phyloP scores from a whole-genome alignment of 345 rosid species.

The Citrus reticulata region DNA sequence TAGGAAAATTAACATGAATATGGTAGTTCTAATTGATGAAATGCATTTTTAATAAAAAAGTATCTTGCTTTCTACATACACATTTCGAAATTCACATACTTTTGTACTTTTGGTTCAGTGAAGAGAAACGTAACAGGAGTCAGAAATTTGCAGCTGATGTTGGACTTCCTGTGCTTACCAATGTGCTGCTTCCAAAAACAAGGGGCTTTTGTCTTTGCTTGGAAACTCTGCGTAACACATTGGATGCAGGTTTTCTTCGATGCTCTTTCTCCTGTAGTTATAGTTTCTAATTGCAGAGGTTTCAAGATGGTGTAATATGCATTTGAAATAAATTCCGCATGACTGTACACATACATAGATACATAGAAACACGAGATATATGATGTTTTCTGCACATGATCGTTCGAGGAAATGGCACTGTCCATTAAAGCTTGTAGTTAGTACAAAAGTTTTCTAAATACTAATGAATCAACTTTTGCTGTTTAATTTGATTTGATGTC shows the following conservation, averaged over 20 bases:
- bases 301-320: background rate
- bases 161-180: conserved; percentile 67
- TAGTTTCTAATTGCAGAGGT: background rate
- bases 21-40: background rate
- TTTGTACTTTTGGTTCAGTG: conserved; percentile 41
- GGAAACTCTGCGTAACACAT: conserved; percentile 51
- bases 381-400: background rate
- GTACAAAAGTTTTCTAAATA: background rate
- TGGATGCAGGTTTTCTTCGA: conserved; percentile 64
- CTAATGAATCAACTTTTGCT: background rate
- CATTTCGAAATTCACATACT: background rate
- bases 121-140: conserved; percentile 62
- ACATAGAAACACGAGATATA: background rate
- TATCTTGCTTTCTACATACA: background rate
- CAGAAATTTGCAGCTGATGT: conserved; percentile 60
- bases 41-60: background rate
- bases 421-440: background rate
- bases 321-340: background rate
- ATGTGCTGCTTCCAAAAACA: conserved; percentile 75
- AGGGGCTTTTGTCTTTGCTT: conserved; percentile 67
- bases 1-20: background rate
- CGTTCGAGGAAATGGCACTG: background rate
- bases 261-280: background rate
- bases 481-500: background rate
- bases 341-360: background rate